Conservation (phyloP, 2,329 filamentous ascomycete species). For the Diplodia scrobiculata region DNA sequence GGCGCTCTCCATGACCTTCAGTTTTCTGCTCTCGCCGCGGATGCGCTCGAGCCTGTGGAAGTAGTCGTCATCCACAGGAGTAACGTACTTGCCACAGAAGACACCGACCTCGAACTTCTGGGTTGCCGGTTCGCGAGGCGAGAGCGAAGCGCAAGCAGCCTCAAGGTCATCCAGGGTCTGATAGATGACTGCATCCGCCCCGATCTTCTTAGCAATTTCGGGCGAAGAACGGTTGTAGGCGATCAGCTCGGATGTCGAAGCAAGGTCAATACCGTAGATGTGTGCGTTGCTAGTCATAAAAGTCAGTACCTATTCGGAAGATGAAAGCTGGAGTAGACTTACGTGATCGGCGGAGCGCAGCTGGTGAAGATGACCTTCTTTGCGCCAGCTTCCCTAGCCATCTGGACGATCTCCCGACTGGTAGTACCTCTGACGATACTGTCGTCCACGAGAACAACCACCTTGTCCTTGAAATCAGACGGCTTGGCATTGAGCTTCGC, state of each 20-base stretch:
- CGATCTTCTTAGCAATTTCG: constrained; percentile 67
- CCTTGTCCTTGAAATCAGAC: constrained; percentile 78
- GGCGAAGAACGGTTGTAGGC: constrained; percentile 66
- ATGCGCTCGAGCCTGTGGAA: constrained; percentile 76
- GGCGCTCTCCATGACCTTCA: constrained; percentile 66
- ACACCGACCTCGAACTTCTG: constrained; percentile 85
- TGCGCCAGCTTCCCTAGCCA: constrained; percentile 83
- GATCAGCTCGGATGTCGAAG: constrained; percentile 69
- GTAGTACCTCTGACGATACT: constrained; percentile 87
- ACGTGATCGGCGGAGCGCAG: constrained; percentile 77
- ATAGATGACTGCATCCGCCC: constrained; percentile 75
- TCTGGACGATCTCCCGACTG: constrained; percentile 73
- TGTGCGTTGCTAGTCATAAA: constrained; percentile 64
- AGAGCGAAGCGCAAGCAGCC: constrained; percentile 72
- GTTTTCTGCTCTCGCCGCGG: constrained; percentile 68
- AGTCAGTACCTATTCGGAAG: background rate
- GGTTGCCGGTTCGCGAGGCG: constrained; percentile 58
- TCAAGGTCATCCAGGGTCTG: constrained; percentile 78
- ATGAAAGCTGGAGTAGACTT: constrained; percentile 32
- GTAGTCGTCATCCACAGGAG: constrained; percentile 75
- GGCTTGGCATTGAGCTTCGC: constrained; percentile 87
- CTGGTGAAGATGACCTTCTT: constrained; percentile 80
- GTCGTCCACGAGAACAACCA: constrained; percentile 84
- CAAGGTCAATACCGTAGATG: constrained; percentile 80
- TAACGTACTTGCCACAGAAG: constrained; percentile 85